Base-by-base conservation (phyloP, 164 flowering plant species). In the Tetracentron sinense region DNA sequence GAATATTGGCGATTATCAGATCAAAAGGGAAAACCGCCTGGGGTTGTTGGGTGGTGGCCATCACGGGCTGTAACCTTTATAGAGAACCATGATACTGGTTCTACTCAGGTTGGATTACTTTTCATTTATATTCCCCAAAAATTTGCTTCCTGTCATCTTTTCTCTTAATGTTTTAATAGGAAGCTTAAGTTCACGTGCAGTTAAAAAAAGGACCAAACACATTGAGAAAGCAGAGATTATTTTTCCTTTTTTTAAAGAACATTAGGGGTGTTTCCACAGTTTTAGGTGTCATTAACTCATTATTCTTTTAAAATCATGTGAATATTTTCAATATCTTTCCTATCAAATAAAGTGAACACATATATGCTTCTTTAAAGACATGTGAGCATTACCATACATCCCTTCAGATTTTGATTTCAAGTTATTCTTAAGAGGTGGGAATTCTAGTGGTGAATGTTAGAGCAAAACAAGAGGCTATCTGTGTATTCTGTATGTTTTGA, bases 1-100 rank as follows among this genome's bases (percentile, higher is more conserved):
- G 96, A 94, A 73, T 94, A 94, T 77, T 94, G 97, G 99, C 78
- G 99, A 69, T 75, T 94, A 75, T 86, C 89, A 51, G 99, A 94
- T 78, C 61, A 72, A 66, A 88, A 85, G 72, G 94, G 96, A 58
- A 89, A 85, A 71, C 97, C 99, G 49, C 96, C 99, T 6, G 99
- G 99, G n/a, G 97, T 94, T 56, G 75, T 94, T 72, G 99, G 99
- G 38, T 94, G 99, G 99, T 94, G 99, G 99, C 96, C 97, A 0
- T 94, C 99, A 60, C 96, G 99, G 62, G 99, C 99, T 61, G 96
- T 94, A 60, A 94, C 99, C 59, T 94, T 94, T 56, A 86, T 94
- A 70, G 99, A 94, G 79, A 94, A 94, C 75, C 99, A 94, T 75
- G 99, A 94, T 76, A 94, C 99, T 35, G 99, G 99, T 23, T 94